Evolutionary conservation across 495 filamentous ascomycete species (phyloP), one percentile per base, ranked within the genome.

Genomic region (Cercophora sp.): DNA sequence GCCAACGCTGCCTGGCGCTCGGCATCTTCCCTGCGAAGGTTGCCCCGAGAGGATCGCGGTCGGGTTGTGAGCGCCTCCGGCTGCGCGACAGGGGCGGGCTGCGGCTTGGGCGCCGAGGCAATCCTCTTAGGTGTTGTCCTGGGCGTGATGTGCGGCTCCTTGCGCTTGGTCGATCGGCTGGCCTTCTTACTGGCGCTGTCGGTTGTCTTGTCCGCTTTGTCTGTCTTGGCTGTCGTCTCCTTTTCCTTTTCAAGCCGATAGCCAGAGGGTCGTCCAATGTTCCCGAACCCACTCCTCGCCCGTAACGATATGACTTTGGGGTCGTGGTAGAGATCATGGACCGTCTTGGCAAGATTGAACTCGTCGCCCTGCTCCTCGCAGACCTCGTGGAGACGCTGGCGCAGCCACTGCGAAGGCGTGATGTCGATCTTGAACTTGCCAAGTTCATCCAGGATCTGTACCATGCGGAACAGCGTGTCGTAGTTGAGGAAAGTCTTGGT

Each of bases 391-490:
- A 78, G 60, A 22, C 75, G 69, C 31, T 77, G 73, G 8, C 75
- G 70, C 31, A 78, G 59, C 75, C 75, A 78, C 20, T 76, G 60
- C 8, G 74, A 64, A 16, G 75, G 72, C 5, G 65, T 61, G 50
- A 77, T 53, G 29, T 74, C 72, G 16, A 77, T 68, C 34, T 61
- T 56, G 20, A 74, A 74, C 48, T 69, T 71, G 31, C 59, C 67
- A n/a, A 78, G 66, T 55, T 78, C 75, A 22, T 73, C 67, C 4
- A 52, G 66, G 4, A 72, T 63, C 48, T 74, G 69, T 8, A 69
- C 71, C 25, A 78, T 53, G 9, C 75, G 68, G 52, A 69, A 78
- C 8, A 78, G 62, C 0, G 70, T 77, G 46, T 78, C 74, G 56
- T 78, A 78, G 41, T 70, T 68, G 32, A 64, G 64, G n/a, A 75